Evolutionary conservation across 2,329 filamentous ascomycete species (phyloP).

Genomic region (Talaromyces pinophilus): DNA sequence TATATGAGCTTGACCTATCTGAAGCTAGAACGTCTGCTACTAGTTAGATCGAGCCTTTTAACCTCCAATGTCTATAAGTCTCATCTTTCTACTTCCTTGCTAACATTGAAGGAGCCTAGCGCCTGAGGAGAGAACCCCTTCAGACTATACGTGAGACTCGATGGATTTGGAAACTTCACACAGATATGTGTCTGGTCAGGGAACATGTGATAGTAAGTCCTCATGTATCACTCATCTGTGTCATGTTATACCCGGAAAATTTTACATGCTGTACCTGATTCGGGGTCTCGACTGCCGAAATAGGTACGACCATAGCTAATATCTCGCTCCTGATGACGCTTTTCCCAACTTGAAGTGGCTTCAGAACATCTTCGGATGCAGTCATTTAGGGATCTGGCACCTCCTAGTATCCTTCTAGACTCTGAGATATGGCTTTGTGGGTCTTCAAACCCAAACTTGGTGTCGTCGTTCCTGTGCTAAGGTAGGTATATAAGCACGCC

Average conservation of each 20-base stretch:
- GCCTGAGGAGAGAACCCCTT: background rate
- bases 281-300: background rate
- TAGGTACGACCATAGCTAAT: background rate
- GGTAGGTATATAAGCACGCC: slow-evolving; percentile 6
- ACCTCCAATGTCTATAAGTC: background rate
- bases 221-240: background rate
- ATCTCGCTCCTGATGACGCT: background rate
- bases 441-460: background rate
- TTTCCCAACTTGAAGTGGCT: slow-evolving; percentile 1
- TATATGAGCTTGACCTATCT: background rate
- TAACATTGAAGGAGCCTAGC: background rate
- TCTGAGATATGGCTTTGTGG: background rate
- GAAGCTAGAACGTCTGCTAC: background rate
- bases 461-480: slow-evolving; percentile 1
- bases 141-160: slow-evolving; percentile 6
- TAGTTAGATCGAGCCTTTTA: background rate
- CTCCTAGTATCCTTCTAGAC: background rate
- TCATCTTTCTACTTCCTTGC: background rate
- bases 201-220: background rate
- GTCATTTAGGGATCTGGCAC: background rate
- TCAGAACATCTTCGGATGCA: slow-evolving; percentile 3
- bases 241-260: background rate
- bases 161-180: background rate
- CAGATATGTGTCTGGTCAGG: background rate
- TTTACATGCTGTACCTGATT: background rate